Base-by-base conservation (phyloP, 129 eudicot species). In the Pulicaria dysenterica region DNA sequence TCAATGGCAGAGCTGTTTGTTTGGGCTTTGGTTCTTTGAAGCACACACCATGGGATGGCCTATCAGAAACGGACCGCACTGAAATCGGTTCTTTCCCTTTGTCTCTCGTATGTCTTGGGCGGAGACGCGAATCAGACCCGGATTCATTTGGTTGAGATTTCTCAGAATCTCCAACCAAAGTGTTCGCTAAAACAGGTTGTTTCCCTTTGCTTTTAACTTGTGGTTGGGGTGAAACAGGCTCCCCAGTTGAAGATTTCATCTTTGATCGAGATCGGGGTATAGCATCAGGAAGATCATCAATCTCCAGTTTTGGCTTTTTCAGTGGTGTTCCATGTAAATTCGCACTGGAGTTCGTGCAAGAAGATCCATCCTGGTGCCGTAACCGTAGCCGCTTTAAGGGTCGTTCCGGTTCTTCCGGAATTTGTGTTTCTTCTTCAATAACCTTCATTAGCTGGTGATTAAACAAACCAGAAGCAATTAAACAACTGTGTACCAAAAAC, bases 321-420 rank as follows among this genome's bases (percentile, higher is more conserved):
- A 85, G 70, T 48, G 75, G 63, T 34, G 79, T 66, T 70, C 60
- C 77, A 64, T 74, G 42, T 44, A 68, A 56, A 36, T 45, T 62
- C 40, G 83, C 42, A 72, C 73, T 78, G 41, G 85, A 73, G 64
- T 8, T 78, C 5, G 74, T 62, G 48, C 65, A 12, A 43, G 89
- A 80, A 11, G 88, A 58, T 61, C 73, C 82, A 54, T 80, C 90
- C 75, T 80, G 88, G 80, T 80, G 79, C 66, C 83, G 83, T 59
- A 80, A 65, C 15, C 96, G 79, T 51, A 88, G 54, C 73, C 96
- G 86, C 79, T 91, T 91, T 24, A 91, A 79, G 9, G 97, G 97
- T 2, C 93, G 80, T 78, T 80, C 90, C 3, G 87, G 79, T 64
- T 85, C 95, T 69, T 83, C 91, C 2, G 80, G 79, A 38, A 58